phyloP scores from a whole-genome alignment of 345 rosid species.

The Boechera stricta region DNA sequence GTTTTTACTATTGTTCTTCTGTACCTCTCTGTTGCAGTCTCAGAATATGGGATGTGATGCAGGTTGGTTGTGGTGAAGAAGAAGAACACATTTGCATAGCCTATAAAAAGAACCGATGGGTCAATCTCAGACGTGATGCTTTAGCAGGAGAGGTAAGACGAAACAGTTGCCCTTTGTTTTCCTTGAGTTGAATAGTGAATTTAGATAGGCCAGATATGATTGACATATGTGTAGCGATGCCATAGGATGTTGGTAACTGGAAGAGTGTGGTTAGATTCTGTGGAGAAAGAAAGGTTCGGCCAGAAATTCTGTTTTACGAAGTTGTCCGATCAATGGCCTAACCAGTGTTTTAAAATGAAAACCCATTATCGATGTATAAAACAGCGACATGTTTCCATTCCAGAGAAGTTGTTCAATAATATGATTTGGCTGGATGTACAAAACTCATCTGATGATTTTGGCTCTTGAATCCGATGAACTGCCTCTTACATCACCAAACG shows the following conservation, averaged over 20 bases:
- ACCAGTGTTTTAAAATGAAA: background rate
- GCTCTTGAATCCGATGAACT: background rate
- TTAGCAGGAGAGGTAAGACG: constrained; percentile 23
- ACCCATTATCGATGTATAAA: background rate
- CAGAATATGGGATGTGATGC: constrained; percentile 7
- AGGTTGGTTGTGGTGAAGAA: constrained; percentile 25
- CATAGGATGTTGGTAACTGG: constrained; percentile 34
- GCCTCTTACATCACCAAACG: no score
- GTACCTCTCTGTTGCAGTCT: background rate
- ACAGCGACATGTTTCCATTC: background rate
- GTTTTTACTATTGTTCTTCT: background rate
- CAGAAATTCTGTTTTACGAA: constrained; percentile 32
- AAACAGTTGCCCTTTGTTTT: background rate
- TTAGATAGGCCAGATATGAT: background rate
- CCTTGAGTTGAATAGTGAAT: background rate
- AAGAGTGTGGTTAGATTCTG: constrained; percentile 20
- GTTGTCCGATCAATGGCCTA: background rate
- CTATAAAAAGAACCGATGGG: constrained; percentile 23
- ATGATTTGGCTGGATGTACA: background rate
- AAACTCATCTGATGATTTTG: background rate
- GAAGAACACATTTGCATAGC: constrained; percentile 6
- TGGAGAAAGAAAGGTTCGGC: constrained; percentile 20
- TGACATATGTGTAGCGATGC: constrained; percentile 8
- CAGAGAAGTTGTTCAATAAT: background rate
- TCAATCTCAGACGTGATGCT: constrained; percentile 17